Evolutionary conservation across 768 basidiomycete genomes (phyloP).

Genomic region (Termitomyces sp.): DNA sequence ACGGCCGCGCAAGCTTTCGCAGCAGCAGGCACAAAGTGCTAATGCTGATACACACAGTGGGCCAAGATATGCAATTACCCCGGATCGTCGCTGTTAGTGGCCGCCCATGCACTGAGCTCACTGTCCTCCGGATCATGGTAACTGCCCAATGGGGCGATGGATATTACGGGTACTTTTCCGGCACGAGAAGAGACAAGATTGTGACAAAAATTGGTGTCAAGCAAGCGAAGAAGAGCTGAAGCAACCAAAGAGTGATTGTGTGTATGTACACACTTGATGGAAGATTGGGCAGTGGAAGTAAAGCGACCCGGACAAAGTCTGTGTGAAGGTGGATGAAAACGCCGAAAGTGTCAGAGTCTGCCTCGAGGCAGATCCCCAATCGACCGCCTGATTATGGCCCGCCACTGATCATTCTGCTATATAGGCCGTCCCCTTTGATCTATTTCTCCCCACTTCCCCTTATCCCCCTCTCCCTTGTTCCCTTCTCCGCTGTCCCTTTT

Average conservation of each 20-base stretch:
- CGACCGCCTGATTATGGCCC: conserved; percentile 10
- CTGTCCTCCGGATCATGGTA: conserved; percentile 36
- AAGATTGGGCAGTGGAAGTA: neutral
- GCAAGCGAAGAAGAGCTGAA: neutral
- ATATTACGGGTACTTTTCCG: conserved; percentile 19
- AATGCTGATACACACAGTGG: neutral
- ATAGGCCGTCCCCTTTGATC: conserved; percentile 16
- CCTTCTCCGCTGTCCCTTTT: conserved; percentile 33
- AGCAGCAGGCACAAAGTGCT: conserved; percentile 16
- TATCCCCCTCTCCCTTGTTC: conserved; percentile 12
- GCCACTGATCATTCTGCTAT: conserved; percentile 12
- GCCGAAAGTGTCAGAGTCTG: conserved; percentile 15
- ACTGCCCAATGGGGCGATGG: conserved; percentile 22
- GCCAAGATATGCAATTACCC: conserved; percentile 1
- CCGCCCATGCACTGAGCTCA: neutral
- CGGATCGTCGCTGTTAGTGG: neutral
- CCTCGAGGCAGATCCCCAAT: conserved; percentile 19
- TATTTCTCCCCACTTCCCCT: conserved; percentile 22
- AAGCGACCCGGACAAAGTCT: conserved; percentile 4
- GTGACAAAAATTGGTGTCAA: conserved; percentile 5
- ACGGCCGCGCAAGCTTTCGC: conserved; percentile 2
- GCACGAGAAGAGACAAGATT: conserved; percentile 7
- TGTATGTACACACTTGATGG: neutral
- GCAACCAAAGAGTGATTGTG: neutral
- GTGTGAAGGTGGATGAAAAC: conserved; percentile 10